phyloP scores from a whole-genome alignment of 495 filamentous ascomycete genomes.

The Podospora pseudocomata region DNA sequence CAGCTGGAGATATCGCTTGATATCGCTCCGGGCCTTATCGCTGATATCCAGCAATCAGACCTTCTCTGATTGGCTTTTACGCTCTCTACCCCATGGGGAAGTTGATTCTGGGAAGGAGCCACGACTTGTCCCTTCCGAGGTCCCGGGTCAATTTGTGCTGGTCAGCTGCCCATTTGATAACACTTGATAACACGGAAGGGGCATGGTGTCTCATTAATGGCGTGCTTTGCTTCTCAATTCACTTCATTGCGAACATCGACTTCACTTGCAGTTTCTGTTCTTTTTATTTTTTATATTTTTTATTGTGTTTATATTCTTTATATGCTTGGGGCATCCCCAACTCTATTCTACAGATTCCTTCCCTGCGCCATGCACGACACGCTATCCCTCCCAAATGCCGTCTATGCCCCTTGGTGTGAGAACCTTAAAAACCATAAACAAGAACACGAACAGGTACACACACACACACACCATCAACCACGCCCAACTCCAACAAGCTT shows the following conservation, averaged over 20 bases:
- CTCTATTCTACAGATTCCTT: not conserved
- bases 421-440: constrained; percentile 1
- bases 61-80: not conserved
- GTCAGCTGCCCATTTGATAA: not conserved
- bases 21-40: not conserved
- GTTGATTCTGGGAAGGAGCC: not conserved
- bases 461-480: not conserved
- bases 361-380: not conserved
- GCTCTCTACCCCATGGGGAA: not conserved
- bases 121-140: not conserved
- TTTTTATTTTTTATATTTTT: not conserved
- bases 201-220: not conserved
- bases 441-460: not conserved
- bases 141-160: not conserved
- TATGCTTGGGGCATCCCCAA: not conserved
- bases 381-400: not conserved
- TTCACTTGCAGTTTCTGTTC: not conserved
- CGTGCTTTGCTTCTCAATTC: not conserved
- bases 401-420: not conserved
- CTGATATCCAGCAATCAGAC: not conserved
- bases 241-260: not conserved
- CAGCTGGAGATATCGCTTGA: not conserved
- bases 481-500: not conserved
- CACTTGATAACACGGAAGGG: not conserved
- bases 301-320: not conserved